phyloP scores from a whole-genome alignment of 1,284 basidiomycete species.

The Ustilago xerochloae region DNA sequence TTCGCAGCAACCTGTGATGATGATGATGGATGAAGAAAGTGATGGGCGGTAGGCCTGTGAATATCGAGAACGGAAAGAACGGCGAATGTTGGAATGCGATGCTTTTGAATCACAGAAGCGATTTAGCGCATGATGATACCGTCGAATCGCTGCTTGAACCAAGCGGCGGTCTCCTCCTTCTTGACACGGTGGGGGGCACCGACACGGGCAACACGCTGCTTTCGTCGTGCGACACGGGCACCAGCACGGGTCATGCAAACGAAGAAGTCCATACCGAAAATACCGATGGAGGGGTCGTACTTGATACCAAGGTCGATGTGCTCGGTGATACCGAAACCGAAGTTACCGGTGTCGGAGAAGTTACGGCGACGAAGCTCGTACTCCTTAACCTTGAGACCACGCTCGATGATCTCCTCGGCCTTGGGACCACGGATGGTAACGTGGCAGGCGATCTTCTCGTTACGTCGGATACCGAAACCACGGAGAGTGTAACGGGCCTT shows the following conservation, averaged over 20 bases:
- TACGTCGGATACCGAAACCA: conserved; percentile 98
- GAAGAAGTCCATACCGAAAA: conserved; percentile 68
- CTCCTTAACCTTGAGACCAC: conserved; percentile 99
- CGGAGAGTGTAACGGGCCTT: conserved; percentile 99
- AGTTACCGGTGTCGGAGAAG: conserved; percentile 77
- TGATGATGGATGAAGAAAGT: conserved; percentile 4
- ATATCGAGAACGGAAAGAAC: conserved; percentile 1
- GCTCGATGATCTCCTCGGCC: conserved; percentile 98
- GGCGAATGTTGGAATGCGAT: not conserved
- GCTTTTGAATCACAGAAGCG: not conserved
- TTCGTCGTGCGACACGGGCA: conserved; percentile 89
- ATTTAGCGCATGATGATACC: conserved; percentile 65
- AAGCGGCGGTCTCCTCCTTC: conserved; percentile 79
- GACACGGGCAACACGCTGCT: conserved; percentile 86
- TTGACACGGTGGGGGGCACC: conserved; percentile 81
- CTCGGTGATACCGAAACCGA: conserved; percentile 67
- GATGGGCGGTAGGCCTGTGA: not conserved
- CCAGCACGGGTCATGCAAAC: conserved; percentile 90
- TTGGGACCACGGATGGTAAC: conserved; percentile 99
- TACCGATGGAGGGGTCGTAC: conserved; percentile 68
- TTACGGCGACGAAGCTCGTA: conserved; percentile 91
- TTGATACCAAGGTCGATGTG: conserved; percentile 98
- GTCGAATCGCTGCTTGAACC: conserved; percentile 91
- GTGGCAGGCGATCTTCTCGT: conserved; percentile 99
- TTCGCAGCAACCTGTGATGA: not conserved